A percentile compares a stretch with the other conserved stretches of the same genome.
These are phyloP conservation scores for Exophiala phaeomuriformis DNA, from an alignment of 2,329 filamentous ascomycete species.

Conservation along the genomic window DNA sequence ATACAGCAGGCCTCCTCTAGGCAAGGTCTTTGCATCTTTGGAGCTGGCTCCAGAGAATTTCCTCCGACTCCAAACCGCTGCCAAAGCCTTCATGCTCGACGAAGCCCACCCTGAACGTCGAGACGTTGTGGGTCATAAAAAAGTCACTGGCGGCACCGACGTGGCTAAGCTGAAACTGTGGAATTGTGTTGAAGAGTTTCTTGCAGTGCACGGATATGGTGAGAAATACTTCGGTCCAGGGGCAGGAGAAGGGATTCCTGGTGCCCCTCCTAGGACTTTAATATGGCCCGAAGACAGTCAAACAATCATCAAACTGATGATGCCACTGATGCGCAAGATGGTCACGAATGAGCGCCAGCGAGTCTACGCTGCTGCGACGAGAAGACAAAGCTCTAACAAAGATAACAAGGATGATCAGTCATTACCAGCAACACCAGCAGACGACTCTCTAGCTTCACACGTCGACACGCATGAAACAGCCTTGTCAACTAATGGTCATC, in stretches of 20 bases:
- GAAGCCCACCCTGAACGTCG: constrained; percentile 48
- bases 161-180: constrained; percentile 51
- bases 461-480: background rate
- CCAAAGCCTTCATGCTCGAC: constrained; percentile 53
- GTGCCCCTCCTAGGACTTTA: constrained; percentile 40
- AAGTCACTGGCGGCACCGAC: constrained; percentile 49
- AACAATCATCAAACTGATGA: constrained; percentile 51
- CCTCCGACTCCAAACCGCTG: constrained; percentile 48
- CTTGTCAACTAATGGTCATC: background rate
- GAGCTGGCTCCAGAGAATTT: constrained; percentile 52
- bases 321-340: constrained; percentile 51
- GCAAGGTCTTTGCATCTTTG: constrained; percentile 50
- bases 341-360: constrained; percentile 54
- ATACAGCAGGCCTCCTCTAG: constrained; percentile 52
- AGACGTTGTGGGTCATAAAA: constrained; percentile 49
- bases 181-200: constrained; percentile 50
- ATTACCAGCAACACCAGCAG: background rate
- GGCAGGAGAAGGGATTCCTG: constrained; percentile 24
- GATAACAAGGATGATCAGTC: constrained; percentile 4
- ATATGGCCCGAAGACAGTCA: constrained; percentile 51
- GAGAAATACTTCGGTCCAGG: constrained; percentile 43
- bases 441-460: constrained; percentile 1
- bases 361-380: constrained; percentile 50
- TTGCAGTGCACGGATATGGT: constrained; percentile 45
- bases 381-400: constrained; percentile 38